Conservation (phyloP, 495 filamentous ascomycete species). For the Gamarada debralockiae region DNA sequence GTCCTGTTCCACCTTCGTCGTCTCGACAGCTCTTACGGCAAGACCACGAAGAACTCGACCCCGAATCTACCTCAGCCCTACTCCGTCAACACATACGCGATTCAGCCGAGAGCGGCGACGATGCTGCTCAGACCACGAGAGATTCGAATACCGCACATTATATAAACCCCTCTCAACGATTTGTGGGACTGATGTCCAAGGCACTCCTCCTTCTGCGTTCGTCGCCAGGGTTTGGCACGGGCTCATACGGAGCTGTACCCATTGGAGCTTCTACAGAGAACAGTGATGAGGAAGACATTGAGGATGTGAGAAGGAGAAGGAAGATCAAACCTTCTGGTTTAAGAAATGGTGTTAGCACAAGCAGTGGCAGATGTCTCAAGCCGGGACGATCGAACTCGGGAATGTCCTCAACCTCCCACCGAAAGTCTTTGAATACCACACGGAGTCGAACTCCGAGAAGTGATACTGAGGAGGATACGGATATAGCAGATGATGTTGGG, state of each 20-base stretch:
- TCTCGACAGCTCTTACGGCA: neutral
- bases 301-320: slow-evolving; percentile 10
- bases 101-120: slow-evolving; percentile 7
- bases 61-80: slow-evolving; percentile 21
- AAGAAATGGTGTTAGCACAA: slow-evolving; percentile 18
- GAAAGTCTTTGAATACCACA: too few species aligned
- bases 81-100: slow-evolving; percentile 19
- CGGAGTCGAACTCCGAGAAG: slow-evolving; percentile 1
- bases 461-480: neutral
- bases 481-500: slow-evolving; percentile 14
- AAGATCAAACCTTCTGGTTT: slow-evolving; percentile 15
- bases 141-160: neutral
- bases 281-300: slow-evolving; percentile 24
- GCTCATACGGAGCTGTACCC: slow-evolving; percentile 55
- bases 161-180: slow-evolving; percentile 11
- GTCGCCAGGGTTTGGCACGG: slow-evolving; percentile 51
- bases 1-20: neutral
- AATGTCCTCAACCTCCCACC: neutral
- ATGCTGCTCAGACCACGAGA: neutral
- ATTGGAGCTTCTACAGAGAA: slow-evolving; percentile 23
- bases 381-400: neutral
- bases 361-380: neutral
- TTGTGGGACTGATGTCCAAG: slow-evolving; percentile 46
- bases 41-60: slow-evolving; percentile 16
- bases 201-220: slow-evolving; percentile 53